Conservation (phyloP, 1,284 basidiomycete species). For the Somion occarium region DNA sequence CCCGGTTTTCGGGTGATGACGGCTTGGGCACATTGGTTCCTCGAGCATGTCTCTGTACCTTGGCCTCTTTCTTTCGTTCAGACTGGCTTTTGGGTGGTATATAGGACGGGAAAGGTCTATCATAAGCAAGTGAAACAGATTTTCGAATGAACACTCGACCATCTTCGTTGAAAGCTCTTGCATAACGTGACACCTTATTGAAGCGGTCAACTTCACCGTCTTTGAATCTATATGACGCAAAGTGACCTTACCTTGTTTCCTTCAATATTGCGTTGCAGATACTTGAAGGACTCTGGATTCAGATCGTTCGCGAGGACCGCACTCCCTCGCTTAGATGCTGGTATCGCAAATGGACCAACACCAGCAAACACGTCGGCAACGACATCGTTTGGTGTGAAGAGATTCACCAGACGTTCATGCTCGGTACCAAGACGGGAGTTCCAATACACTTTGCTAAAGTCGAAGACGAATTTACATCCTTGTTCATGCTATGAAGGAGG, state of each 20-base stretch:
- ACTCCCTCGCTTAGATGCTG: conserved; percentile 87
- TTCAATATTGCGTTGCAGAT: conserved; percentile 68
- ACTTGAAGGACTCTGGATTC: conserved; percentile 85
- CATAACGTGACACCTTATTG: conserved; percentile 59
- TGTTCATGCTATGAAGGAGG: conserved; percentile 62
- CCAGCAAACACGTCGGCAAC: conserved; percentile 96
- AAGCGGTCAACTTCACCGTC: conserved; percentile 3
- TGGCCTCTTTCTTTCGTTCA: conserved; percentile 30
- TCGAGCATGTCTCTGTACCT: no score
- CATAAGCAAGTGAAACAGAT: conserved; percentile 49
- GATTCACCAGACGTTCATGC: conserved; percentile 78
- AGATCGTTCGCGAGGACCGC: conserved; percentile 91
- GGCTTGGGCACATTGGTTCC: background rate
- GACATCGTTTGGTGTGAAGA: conserved; percentile 68
- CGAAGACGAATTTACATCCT: conserved; percentile 86
- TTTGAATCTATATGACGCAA: background rate
- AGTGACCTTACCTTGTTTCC: conserved; percentile 61
- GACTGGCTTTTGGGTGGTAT: conserved; percentile 43
- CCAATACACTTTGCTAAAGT: conserved; percentile 97
- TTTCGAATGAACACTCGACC: conserved; percentile 79
- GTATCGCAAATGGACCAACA: conserved; percentile 95
- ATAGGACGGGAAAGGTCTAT: conserved; percentile 60
- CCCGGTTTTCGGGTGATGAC: conserved; percentile 5
- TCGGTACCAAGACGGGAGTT: conserved; percentile 93
- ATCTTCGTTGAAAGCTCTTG: conserved; percentile 75